phyloP scores from a whole-genome alignment of 495 filamentous ascomycete species.

The Delitschia confertaspora region DNA sequence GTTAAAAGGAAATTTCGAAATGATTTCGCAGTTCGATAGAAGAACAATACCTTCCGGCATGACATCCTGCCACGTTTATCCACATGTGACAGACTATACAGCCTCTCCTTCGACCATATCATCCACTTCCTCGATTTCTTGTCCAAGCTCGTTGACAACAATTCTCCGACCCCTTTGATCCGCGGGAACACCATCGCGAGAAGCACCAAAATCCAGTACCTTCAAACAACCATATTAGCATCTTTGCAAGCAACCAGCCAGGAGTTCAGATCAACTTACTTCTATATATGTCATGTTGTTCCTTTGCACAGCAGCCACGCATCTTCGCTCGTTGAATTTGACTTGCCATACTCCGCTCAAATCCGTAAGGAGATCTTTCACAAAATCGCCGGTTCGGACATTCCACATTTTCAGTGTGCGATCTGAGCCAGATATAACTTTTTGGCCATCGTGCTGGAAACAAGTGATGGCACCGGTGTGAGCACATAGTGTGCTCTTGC shows the following conservation, averaged over 20 bases:
- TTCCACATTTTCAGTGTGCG: slow-evolving; percentile 99
- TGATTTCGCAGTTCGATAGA: no score
- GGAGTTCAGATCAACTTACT: slow-evolving; percentile 62
- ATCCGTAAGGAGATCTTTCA: slow-evolving; percentile 91
- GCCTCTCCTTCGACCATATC: slow-evolving; percentile 22
- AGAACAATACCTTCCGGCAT: no score
- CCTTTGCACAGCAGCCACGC: slow-evolving; percentile 92
- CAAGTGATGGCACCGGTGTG: slow-evolving; percentile 98
- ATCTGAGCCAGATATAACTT: slow-evolving; percentile 93
- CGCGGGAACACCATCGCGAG: slow-evolving; percentile 43
- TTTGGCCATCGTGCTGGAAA: slow-evolving; percentile 95
- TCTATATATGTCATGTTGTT: slow-evolving; percentile 91
- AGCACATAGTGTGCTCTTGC: slow-evolving; percentile 78
- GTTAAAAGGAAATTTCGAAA: no score
- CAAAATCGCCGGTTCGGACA: slow-evolving; percentile 80
- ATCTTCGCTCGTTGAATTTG: slow-evolving; percentile 90
- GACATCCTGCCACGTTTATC: no score
- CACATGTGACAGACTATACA: no score
- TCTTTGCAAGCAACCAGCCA: slow-evolving; percentile 57
- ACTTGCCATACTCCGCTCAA: slow-evolving; percentile 97
- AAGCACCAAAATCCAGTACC: slow-evolving; percentile 62
- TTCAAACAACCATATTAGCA: slow-evolving; percentile 15
- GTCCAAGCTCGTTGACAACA: slow-evolving; percentile 54
- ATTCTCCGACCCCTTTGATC: slow-evolving; percentile 72
- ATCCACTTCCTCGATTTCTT: slow-evolving; percentile 32